Percentiles rank a stretch among this genome's conserved stretches.
These are phyloP conservation scores for Penicillium brasilianum DNA, from an alignment of 2,329 filamentous ascomycete species.

Conservation along the genomic window DNA sequence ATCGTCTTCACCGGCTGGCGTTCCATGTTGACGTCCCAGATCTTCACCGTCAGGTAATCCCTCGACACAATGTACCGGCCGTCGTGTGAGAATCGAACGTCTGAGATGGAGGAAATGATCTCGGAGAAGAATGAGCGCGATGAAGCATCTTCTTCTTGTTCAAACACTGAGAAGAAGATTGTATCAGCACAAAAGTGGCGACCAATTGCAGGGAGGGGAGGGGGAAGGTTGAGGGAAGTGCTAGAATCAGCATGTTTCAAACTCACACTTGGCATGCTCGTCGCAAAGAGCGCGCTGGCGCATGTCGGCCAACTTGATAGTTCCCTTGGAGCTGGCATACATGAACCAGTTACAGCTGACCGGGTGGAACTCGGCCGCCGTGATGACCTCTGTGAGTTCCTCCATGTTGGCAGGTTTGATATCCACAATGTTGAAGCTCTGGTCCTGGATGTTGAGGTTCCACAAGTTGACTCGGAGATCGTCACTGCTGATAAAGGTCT, in stretches of 20 bases:
- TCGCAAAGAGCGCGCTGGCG: constrained; percentile 95
- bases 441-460: constrained; percentile 99
- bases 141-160: constrained; percentile 96
- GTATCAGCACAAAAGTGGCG: constrained; percentile 2
- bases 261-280: constrained; percentile 89
- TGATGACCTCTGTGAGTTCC: constrained; percentile 98
- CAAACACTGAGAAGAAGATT: constrained; percentile 72
- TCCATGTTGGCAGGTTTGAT: constrained; percentile 99
- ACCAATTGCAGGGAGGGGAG: background rate
- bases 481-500: constrained; percentile 99
- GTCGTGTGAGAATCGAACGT: constrained; percentile 96
- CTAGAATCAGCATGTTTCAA: constrained; percentile 5
- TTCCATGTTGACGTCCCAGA: constrained; percentile 99
- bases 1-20: constrained; percentile 97
- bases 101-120: constrained; percentile 98
- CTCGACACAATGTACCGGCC: constrained; percentile 96
- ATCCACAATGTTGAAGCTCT: constrained; percentile 99
- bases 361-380: constrained; percentile 95
- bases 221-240: background rate
- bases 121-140: constrained; percentile 99
- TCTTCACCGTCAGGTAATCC: constrained; percentile 98
- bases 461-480: constrained; percentile 97
- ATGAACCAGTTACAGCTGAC: constrained; percentile 99
- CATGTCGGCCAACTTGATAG: constrained; percentile 99
- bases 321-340: constrained; percentile 99